Percentiles rank a stretch among this genome's conserved stretches.
Evolutionary conservation across 176 grass and related monocot species (phyloP).

Genomic region (Luzula sylvatica): DNA sequence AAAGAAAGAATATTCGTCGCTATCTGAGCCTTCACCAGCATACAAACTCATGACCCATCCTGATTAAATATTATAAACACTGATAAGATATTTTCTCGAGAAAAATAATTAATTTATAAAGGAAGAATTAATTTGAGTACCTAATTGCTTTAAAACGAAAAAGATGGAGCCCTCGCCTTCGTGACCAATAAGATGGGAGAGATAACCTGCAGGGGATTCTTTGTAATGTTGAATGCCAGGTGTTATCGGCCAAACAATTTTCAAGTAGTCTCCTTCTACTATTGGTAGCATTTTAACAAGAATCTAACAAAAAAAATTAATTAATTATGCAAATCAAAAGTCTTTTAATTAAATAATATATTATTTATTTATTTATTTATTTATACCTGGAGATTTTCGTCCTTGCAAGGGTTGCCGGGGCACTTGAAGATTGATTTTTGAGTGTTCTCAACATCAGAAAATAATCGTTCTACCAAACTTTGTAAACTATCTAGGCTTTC

Average conservation of each 20-base stretch:
- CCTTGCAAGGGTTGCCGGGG: constrained; percentile 51
- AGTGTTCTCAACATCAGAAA: constrained; percentile 48
- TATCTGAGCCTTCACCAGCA: constrained; percentile 42
- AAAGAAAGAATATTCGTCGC: constrained; percentile 76
- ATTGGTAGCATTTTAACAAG: constrained; percentile 81
- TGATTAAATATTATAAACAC: constrained; percentile 15
- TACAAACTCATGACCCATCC: constrained; percentile 77
- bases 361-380: constrained; percentile 8
- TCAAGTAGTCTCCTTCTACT: constrained; percentile 59
- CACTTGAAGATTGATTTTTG: constrained; percentile 40
- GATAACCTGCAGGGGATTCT: constrained; percentile 61
- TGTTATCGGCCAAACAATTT: constrained; percentile 65
- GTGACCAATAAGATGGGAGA: constrained; percentile 82
- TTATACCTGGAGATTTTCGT: constrained; percentile 78
- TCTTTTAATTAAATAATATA: neutral
- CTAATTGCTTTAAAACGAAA: constrained; percentile 85
- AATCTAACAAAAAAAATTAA: constrained; percentile 33
- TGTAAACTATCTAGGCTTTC: constrained; percentile 78
- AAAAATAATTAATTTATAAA: no score
- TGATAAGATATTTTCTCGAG: no score
- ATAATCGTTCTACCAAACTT: constrained; percentile 53
- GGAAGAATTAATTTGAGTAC: no score
- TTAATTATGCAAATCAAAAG: neutral
- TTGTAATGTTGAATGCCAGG: constrained; percentile 56
- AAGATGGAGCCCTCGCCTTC: constrained; percentile 90